Conservation (phyloP, 192 early-diverging fungal species). For the Podila horticola region DNA sequence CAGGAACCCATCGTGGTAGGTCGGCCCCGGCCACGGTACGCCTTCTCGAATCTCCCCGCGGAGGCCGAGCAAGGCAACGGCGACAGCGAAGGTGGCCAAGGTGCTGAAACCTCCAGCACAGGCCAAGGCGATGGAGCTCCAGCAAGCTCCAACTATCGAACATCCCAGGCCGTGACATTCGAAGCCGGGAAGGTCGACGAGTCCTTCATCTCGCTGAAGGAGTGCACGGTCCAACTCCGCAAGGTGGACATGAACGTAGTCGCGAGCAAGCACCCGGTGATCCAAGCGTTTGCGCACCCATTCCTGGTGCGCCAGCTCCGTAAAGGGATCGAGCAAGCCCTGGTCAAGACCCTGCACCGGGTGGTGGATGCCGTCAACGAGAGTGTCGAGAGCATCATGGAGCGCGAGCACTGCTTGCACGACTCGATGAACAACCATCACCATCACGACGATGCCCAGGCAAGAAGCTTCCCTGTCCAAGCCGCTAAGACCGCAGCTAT, state of each 20-base stretch:
- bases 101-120: no score
- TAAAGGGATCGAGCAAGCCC: constrained; percentile 16
- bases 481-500: no score
- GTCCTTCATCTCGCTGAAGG: constrained; percentile 14
- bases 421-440: no score
- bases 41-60: no score
- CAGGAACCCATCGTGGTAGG: no score
- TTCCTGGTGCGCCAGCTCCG: constrained; percentile 15
- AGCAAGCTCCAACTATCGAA: not conserved
- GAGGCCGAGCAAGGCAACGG: no score
- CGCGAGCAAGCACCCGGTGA: constrained; percentile 19
- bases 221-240: constrained; percentile 12
- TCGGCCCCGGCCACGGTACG: no score
- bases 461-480: no score
- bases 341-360: constrained; percentile 6
- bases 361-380: constrained; percentile 9
- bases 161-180: not conserved
- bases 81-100: not conserved
- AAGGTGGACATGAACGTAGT: constrained; percentile 13
- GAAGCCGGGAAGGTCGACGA: not conserved
- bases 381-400: constrained; percentile 17
- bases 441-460: no score
- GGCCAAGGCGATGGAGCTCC: not conserved
- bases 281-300: constrained; percentile 4
- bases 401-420: not conserved